These are phyloP conservation scores for Firmiana major DNA, from an alignment of 345 rosid species.

Conservation along the genomic window DNA sequence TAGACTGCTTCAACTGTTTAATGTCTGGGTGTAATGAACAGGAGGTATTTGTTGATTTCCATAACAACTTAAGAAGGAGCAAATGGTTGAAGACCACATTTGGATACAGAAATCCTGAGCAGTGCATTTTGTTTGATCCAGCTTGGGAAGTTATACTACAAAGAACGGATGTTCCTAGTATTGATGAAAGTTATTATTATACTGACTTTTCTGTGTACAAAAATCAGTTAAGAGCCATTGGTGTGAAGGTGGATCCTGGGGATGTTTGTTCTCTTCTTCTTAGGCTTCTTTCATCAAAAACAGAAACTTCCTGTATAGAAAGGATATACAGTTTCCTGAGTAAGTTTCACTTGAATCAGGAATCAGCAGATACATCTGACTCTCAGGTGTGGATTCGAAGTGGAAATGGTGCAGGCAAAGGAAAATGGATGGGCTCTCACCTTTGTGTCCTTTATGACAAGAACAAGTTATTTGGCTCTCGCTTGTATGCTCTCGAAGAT, in stretches of 20 bases:
- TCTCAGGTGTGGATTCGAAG: background rate
- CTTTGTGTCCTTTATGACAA: background rate
- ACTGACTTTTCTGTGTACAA: background rate
- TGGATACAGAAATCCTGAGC: background rate
- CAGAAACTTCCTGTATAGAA: background rate
- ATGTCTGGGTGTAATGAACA: background rate
- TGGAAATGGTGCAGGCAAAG: background rate
- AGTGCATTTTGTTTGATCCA: slow-evolving; percentile 7
- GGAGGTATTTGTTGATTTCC: background rate
- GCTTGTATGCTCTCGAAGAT: background rate
- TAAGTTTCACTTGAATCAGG: background rate
- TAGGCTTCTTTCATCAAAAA: background rate
- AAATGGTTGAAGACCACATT: background rate
- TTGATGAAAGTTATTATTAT: background rate
- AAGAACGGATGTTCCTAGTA: background rate
- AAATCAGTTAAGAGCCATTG: background rate
- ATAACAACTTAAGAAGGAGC: background rate
- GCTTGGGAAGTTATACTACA: background rate
- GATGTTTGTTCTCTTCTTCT: background rate
- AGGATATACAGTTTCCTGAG: background rate
- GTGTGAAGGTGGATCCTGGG: background rate
- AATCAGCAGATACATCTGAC: background rate
- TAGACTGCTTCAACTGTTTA: background rate
- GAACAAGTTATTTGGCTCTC: background rate
- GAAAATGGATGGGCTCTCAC: background rate